Base-by-base conservation (phyloP, 2,329 filamentous ascomycete species). In the Lachnellula suecica region DNA sequence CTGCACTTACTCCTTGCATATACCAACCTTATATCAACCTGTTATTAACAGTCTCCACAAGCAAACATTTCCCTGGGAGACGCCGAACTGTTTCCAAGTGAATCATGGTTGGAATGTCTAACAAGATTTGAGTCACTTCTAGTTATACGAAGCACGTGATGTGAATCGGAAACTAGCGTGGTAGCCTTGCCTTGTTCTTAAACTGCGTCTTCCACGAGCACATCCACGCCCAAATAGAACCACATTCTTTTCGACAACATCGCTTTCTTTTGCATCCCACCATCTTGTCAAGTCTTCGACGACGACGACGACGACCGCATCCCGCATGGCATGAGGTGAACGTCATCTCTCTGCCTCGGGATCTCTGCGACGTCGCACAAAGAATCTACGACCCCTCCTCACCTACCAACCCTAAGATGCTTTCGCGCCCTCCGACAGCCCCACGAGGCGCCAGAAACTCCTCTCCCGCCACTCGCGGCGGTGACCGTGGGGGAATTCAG, bases 401-500 rank as follows among this genome's bases (percentile, higher is more conserved):
- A 29, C 20, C 22, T 17, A 8, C 20, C 44, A 43, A 40, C 10
- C 13, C 37, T 20, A 41, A 49, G 17, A 63, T 57, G 51, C 46
- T 59, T 17, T 51, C 59, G 17, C 54, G 59, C 40, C 35, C 43
- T 13, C 51, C 60, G 8, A 54, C 55, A 9, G 59, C 64, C 31
- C 62, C 64, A 11, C 60, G 60, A 23, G 63, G 63, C 22, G 59
- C 64, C 7, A 58, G 65, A 50, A 60, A 61, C 49, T 53, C 51
- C 5, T 55, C 62, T 24, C 52, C 60, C 15, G 55, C 49, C 47
- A 67, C 71, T 54, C 60, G 59, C 52, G 59, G 61, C n/a, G 41
- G 55, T 49, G 52, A 57, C 46, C 71, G 76, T 54, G 77, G 77
- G 49, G 77, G 77, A 31, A 79, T 81, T 49, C 71, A 75, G 57